Evolutionary conservation across 805 yeast species (phyloP).

Genomic region (Spathaspora arborariae): DNA sequence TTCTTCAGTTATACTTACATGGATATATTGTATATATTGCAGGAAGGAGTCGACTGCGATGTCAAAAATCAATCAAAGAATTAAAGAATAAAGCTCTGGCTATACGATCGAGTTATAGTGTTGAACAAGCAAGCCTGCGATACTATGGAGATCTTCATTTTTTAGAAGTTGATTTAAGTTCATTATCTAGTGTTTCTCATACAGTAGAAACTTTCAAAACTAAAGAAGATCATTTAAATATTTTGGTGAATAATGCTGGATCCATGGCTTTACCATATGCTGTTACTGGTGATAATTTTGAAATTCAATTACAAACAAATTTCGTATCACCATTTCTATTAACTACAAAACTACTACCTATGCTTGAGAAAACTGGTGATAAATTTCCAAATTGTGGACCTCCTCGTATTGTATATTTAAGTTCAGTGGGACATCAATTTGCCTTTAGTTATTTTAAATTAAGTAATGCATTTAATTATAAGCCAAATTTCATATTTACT

Average conservation of each 20-base stretch:
- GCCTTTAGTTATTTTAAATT: slow-evolving; percentile 46
- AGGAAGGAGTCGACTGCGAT: slow-evolving; percentile 59
- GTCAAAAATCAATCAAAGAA: slow-evolving; percentile 53
- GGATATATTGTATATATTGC: slow-evolving; percentile 75
- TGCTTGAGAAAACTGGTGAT: slow-evolving; percentile 40
- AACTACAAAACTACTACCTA: slow-evolving; percentile 55
- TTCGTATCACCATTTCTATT: slow-evolving; percentile 72
- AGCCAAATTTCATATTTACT: slow-evolving; percentile 67
- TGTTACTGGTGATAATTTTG: slow-evolving; percentile 66
- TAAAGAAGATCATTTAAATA: slow-evolving; percentile 49
- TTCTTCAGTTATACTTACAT: slow-evolving; percentile 70
- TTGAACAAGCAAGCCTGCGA: slow-evolving; percentile 19
- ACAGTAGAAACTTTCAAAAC: slow-evolving; percentile 47
- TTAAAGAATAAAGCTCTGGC: slow-evolving; percentile 51
- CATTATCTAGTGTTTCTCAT: slow-evolving; percentile 26
- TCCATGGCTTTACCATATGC: slow-evolving; percentile 72
- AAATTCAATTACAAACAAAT: slow-evolving; percentile 76
- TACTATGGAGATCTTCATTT: slow-evolving; percentile 33
- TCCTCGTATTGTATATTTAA: slow-evolving; percentile 59
- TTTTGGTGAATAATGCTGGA: slow-evolving; percentile 76
- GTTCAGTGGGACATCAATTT: slow-evolving; percentile 63
- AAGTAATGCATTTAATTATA: slow-evolving; percentile 46
- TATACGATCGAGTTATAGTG: slow-evolving; percentile 18
- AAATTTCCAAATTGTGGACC: slow-evolving; percentile 22
- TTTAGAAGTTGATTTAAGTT: slow-evolving; percentile 35